Evolutionary conservation across 371 early-diverging fungal species (phyloP), one percentile per base, ranked within the genome.

Genomic region (Syncephalastrum monosporum): DNA sequence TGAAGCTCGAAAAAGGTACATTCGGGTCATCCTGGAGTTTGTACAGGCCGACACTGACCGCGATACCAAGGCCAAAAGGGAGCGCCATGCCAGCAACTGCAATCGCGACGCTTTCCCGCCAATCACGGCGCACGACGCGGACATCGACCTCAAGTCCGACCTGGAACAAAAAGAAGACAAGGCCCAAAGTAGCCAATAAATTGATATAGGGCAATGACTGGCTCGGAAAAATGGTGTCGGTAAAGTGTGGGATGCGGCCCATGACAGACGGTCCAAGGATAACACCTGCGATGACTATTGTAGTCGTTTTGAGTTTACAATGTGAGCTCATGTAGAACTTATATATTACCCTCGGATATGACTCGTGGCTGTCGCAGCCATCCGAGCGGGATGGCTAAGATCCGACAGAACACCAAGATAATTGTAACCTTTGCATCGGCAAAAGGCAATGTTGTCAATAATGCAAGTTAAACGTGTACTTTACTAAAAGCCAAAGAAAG

Each of bases 131-230:
- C 2, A 90, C 63, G 16, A 83, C 59, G 0, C 63, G 55, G 5
- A 85, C 64, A 57, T 91, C 88, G 23, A 92, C 84, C 67, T 91
- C 93, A 16, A 92, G 68, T 3, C 94, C 93, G 23, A 96, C 91
- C 50, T 95, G 80, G 68, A 96, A 95, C 50, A 96, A 75, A 70
- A 91, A 96, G 49, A 97, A 82, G 14, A 95, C 80, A 42, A 97
- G 77, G 12, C 96, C 97, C 60, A 97, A 67, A 60, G 89, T 90
- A n/a, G 96, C 85, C 7, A 93, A 78, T 21, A 94, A 69, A 43
- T 82, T 86, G 45, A 97, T 70, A 59, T 74, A 81, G 0, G 87
- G 81, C n/a, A 92, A 60, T 2, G 90, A 89, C 5, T 48, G 66
- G 0, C 59, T 19, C 16, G 88, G 86, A 57, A 93, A 92, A 7